A percentile compares a stretch with the other conserved stretches of the same genome.
phyloP scores from a whole-genome alignment of 2,329 filamentous ascomycete species.

The Furcasterigmium furcatum region DNA sequence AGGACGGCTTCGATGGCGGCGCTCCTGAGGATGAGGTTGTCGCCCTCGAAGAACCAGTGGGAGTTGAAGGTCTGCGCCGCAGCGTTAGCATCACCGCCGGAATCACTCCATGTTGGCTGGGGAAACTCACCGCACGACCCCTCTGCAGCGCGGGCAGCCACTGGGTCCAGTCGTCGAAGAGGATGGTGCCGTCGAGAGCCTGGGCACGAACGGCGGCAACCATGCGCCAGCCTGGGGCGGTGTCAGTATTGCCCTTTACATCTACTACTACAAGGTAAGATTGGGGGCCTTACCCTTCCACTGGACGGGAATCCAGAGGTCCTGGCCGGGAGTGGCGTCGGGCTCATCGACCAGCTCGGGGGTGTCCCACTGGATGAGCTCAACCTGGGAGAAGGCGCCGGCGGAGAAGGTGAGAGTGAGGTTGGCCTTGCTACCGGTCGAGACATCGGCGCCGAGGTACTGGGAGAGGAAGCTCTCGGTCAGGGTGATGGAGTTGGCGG shows the following conservation, averaged over 20 bases:
- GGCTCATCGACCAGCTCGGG: constrained; percentile 30
- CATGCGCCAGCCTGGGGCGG: constrained; percentile 23
- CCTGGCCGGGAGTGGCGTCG: constrained; percentile 17
- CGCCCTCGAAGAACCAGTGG: constrained; percentile 49
- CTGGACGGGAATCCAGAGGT: constrained; percentile 45
- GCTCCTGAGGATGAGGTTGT: constrained; percentile 41
- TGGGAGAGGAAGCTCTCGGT: constrained; percentile 39
- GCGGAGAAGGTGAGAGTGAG: constrained; percentile 50
- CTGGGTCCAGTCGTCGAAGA: constrained; percentile 55
- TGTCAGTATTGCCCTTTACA: too few species aligned
- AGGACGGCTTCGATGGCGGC: constrained; percentile 43
- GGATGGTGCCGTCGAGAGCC: constrained; percentile 40
- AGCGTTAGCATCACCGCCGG: neutral
- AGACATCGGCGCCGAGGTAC: constrained; percentile 34
- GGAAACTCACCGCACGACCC: constrained; percentile 29
- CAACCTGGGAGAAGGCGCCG: constrained; percentile 41
- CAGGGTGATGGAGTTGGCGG: constrained; percentile 42
- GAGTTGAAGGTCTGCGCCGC: constrained; percentile 40
- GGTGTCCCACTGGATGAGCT: constrained; percentile 49
- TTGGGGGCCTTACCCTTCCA: constrained; percentile 36
- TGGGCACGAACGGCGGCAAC: constrained; percentile 49
- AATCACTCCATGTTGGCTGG: too few species aligned
- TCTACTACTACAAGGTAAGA: too few species aligned
- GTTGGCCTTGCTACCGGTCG: constrained; percentile 43
- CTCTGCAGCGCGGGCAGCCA: constrained; percentile 50